Base-by-base conservation (phyloP, 2,329 filamentous ascomycete species). In the Aspergillus novofumigatus region DNA sequence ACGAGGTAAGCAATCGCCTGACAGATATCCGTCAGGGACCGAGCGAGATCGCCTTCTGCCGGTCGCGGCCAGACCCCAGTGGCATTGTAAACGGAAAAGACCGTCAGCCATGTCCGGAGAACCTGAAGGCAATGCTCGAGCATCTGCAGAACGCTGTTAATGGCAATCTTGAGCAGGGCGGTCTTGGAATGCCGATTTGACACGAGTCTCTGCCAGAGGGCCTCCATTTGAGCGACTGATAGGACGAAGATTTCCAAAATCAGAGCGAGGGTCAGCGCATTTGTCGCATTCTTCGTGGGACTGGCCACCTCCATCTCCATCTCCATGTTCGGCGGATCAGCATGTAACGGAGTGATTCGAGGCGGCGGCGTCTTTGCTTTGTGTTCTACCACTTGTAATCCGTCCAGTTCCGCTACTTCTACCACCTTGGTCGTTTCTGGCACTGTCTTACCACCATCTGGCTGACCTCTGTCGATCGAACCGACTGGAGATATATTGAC, bases 361-460 rank as follows among this genome's bases (percentile, higher is more conserved):
- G 60, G 25, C 17, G 29, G 23, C 23, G 21, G 26, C 21, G 28
- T 41, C n/a, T 50, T 45, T 11, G 57, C 56, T 26, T 64, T 67
- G 23, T 56, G 52, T 25, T 59, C 65, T 20, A 62, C 55, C 4
- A 75, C 63, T 55, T 75, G 72, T 26, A 67, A 60, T 8, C 72
- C 71, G 49, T 75, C 72, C 29, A 74, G 55, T 52, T 75, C 72
- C 3, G 72, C 72, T 20, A 74, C 68, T 56, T 70, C 69, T 4
- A 66, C 49, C 1, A 67, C 58, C 52, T 55, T 60, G 26, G 53
- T 23, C 44, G 21, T 47, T n/a, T 56, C 52, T 29, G 54, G 56
- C 17, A 49, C 9, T 20, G 55, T 54, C 44, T 32, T 41, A n/a
- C 45, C 53, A 23, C 21, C 9, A 5, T 47, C 49, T 11, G 47